These are phyloP conservation scores for Aspergillus saccharolyticus DNA, from an alignment of 495 filamentous ascomycete genomes.

Conservation along the genomic window DNA sequence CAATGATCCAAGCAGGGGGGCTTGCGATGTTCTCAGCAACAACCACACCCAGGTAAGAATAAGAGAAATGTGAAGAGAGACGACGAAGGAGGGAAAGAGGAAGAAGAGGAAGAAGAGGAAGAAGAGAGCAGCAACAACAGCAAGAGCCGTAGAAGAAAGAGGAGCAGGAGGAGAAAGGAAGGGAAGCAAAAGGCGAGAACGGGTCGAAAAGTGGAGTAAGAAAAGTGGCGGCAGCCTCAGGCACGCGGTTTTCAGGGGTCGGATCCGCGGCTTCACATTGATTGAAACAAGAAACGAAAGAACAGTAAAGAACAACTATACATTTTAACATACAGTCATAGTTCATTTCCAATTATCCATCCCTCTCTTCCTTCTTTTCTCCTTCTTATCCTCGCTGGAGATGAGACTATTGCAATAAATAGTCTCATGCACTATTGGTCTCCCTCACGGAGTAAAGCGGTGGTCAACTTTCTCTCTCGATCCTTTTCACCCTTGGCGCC, in stretches of 20 bases:
- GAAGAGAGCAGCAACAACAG: conserved; percentile 9
- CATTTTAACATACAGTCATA: background rate
- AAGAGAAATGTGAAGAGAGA: conserved; percentile 3
- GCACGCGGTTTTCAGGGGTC: conserved; percentile 19
- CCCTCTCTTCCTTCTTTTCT: background rate
- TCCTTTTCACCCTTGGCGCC: background rate
- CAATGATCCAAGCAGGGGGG: conserved; percentile 11
- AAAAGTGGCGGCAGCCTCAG: conserved; percentile 12
- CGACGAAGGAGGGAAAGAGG: conserved; percentile 3
- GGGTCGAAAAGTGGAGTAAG: conserved; percentile 5
- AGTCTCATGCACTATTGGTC: conserved; percentile 11
- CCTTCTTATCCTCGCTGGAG: background rate
- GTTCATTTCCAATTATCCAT: background rate
- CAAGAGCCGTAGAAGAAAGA: conserved; percentile 9
- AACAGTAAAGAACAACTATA: background rate
- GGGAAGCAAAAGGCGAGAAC: conserved; percentile 10
- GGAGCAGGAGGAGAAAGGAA: conserved; percentile 4
- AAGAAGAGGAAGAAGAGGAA: conserved; percentile 4
- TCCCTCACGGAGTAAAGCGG: background rate
- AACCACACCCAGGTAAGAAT: background rate
- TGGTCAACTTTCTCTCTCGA: background rate
- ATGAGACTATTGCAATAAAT: background rate
- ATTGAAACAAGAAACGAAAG: background rate
- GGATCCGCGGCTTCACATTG: conserved; percentile 19
- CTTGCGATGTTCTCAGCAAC: background rate